Conservation (phyloP, 2,329 filamentous ascomycete species). For the Curvularia hawaiiensis region DNA sequence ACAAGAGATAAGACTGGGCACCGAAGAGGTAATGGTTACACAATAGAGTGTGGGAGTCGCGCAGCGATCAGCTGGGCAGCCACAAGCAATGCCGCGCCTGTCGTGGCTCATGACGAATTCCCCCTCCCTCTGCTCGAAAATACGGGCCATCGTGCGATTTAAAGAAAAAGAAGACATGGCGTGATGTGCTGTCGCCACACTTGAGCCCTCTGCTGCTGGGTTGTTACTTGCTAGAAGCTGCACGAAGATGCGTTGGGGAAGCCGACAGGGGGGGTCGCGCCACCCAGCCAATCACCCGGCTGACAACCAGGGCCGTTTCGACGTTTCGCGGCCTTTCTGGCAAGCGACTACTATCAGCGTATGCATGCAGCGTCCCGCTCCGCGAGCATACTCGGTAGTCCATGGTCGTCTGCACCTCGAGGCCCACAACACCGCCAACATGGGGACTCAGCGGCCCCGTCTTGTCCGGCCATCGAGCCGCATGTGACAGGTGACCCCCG, state of each 20-base stretch:
- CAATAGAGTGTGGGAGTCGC: not conserved
- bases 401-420: not conserved
- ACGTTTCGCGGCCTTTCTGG: slow-evolving; percentile 16
- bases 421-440: slow-evolving; percentile 4
- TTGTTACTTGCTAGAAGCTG: slow-evolving; percentile 15
- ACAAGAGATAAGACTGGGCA: slow-evolving; percentile 21
- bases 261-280: slow-evolving; percentile 2
- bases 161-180: not conserved
- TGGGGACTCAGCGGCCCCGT: not conserved
- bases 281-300: slow-evolving; percentile 12
- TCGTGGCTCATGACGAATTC: not conserved
- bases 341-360: slow-evolving; percentile 15
- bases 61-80: not conserved
- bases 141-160: not conserved
- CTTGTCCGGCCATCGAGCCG: slow-evolving; percentile 3
- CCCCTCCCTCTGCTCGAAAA: not conserved
- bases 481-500: slow-evolving; percentile 21
- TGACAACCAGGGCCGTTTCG: slow-evolving; percentile 9
- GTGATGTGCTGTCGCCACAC: slow-evolving; percentile 6
- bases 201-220: not conserved
- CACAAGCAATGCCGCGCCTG: not conserved
- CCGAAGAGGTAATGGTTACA: not conserved
- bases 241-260: slow-evolving; percentile 11
- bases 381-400: slow-evolving; percentile 6
- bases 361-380: slow-evolving; percentile 12